A percentile compares a stretch with the other conserved stretches of the same genome.
These are phyloP conservation scores for Curvularia hawaiiensis DNA, from an alignment of 2,329 filamentous ascomycete species.

Conservation along the genomic window DNA sequence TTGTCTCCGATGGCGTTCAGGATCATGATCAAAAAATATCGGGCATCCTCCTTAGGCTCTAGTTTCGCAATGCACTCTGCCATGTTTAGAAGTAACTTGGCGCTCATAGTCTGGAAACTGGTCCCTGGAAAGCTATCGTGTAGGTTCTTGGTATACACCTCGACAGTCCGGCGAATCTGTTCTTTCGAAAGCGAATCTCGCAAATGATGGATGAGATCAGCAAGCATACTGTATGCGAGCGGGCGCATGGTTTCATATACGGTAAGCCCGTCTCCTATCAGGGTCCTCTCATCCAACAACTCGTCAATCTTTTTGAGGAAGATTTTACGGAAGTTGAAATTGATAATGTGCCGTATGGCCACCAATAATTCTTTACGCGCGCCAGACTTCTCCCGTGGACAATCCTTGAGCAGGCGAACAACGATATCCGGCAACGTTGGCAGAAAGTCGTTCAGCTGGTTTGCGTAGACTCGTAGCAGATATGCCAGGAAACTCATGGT, in stretches of 20 bases:
- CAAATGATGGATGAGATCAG: constrained; percentile 96
- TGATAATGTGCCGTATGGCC: constrained; percentile 97
- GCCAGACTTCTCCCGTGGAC: constrained; percentile 89
- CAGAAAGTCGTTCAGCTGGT: constrained; percentile 86
- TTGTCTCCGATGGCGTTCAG: constrained; percentile 98
- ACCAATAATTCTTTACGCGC: constrained; percentile 94
- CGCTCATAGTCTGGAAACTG: constrained; percentile 99
- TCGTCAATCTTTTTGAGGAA: constrained; percentile 95
- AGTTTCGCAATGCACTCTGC: constrained; percentile 96
- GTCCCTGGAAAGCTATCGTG: constrained; percentile 96
- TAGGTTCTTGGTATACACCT: constrained; percentile 95
- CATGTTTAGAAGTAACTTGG: constrained; percentile 96
- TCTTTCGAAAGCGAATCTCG: constrained; percentile 85
- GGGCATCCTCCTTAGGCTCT: constrained; percentile 89
- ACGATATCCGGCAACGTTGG: constrained; percentile 85
- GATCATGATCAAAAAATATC: constrained; percentile 96
- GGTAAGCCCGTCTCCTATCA: constrained; percentile 94
- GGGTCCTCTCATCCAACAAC: constrained; percentile 86
- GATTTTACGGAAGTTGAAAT: constrained; percentile 96
- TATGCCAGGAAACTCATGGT: constrained; percentile 99
- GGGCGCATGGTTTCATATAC: constrained; percentile 97
- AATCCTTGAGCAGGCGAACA: constrained; percentile 89
- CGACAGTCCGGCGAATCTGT: constrained; percentile 93
- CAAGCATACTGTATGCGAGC: constrained; percentile 96
- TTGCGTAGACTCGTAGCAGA: constrained; percentile 83